Percentiles rank a stretch among this genome's conserved stretches.
phyloP scores from a whole-genome alignment of 2,329 filamentous ascomycete genomes.

The Fusarium nodosum region DNA sequence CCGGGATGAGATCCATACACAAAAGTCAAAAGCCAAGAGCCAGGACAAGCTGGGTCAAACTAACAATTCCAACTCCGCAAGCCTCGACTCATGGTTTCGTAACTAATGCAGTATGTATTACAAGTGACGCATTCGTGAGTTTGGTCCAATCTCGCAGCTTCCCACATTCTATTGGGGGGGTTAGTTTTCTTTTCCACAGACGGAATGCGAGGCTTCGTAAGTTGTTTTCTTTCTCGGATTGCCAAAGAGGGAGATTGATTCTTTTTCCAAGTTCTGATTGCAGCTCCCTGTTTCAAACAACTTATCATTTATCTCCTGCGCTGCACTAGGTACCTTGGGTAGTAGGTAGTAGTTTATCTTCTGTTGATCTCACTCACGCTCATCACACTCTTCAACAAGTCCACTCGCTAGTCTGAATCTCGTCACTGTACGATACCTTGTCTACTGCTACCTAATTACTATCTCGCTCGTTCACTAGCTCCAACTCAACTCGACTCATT shows the following conservation, averaged over 20 bases:
- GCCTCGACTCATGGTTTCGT: slow-evolving; percentile 19
- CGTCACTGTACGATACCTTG: slow-evolving; percentile 25
- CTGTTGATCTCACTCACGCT: not conserved
- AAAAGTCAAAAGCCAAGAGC: not conserved
- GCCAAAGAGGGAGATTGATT: slow-evolving; percentile 28
- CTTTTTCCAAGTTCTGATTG: slow-evolving; percentile 21
- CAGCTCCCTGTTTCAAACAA: slow-evolving; percentile 20
- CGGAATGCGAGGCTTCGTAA: slow-evolving; percentile 26
- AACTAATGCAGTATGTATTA: slow-evolving; percentile 19
- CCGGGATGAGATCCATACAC: slow-evolving; percentile 13
- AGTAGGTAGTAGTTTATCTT: slow-evolving; percentile 9
- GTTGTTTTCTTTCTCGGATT: slow-evolving; percentile 26
- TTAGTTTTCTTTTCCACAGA: slow-evolving; percentile 17
- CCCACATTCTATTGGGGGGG: slow-evolving; percentile 1
- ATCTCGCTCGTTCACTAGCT: slow-evolving; percentile 36
- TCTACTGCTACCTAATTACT: slow-evolving; percentile 14
- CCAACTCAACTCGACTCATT: slow-evolving; percentile 24
- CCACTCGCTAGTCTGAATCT: slow-evolving; percentile 21
- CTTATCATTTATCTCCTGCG: not conserved
- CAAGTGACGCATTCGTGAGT: slow-evolving; percentile 15
- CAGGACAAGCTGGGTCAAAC: slow-evolving; percentile 6
- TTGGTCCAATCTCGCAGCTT: slow-evolving; percentile 5
- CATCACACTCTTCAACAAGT: slow-evolving; percentile 15
- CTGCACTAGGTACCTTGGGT: not conserved
- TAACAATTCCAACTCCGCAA: slow-evolving; percentile 22